These are phyloP conservation scores for Nematodospora anomalae DNA, from an alignment of 1,139 yeast genomes.

Conservation along the genomic window DNA sequence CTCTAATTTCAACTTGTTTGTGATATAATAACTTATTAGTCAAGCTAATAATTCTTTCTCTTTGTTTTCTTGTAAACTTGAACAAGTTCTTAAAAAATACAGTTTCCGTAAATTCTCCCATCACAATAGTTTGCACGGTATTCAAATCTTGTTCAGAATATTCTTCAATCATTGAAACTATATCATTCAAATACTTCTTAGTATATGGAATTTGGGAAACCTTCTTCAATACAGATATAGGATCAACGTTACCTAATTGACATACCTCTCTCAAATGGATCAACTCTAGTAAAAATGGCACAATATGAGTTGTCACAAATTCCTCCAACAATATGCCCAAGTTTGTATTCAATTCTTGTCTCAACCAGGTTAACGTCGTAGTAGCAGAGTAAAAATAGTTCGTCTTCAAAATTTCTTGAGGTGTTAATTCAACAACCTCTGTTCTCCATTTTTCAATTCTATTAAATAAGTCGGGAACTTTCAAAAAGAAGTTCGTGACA, in stretches of 20 bases:
- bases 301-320: slow-evolving; percentile 42
- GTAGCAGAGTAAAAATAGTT: slow-evolving; percentile 49
- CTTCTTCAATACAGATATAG: slow-evolving; percentile 51
- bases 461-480: slow-evolving; percentile 39
- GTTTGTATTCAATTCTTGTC: slow-evolving; percentile 43
- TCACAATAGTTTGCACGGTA: slow-evolving; percentile 67
- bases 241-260: slow-evolving; percentile 65
- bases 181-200: slow-evolving; percentile 37
- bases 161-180: slow-evolving; percentile 53
- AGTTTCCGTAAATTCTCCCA: slow-evolving; percentile 71
- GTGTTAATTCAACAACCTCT: slow-evolving; percentile 31
- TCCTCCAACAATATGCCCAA: slow-evolving; percentile 41
- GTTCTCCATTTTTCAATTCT: slow-evolving; percentile 46
- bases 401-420: slow-evolving; percentile 49
- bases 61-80: slow-evolving; percentile 50
- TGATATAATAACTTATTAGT: slow-evolving; percentile 59
- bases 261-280: slow-evolving; percentile 79
- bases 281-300: slow-evolving; percentile 71
- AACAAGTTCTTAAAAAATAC: slow-evolving; percentile 74
- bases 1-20: slow-evolving; percentile 74
- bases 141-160: slow-evolving; percentile 47
- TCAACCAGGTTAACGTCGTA: slow-evolving; percentile 45
- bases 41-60: slow-evolving; percentile 50
- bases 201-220: slow-evolving; percentile 63
- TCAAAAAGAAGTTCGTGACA: slow-evolving; percentile 24